These are phyloP conservation scores for Komagataella ulmi DNA, from an alignment of 805 yeast species.

Conservation along the genomic window DNA sequence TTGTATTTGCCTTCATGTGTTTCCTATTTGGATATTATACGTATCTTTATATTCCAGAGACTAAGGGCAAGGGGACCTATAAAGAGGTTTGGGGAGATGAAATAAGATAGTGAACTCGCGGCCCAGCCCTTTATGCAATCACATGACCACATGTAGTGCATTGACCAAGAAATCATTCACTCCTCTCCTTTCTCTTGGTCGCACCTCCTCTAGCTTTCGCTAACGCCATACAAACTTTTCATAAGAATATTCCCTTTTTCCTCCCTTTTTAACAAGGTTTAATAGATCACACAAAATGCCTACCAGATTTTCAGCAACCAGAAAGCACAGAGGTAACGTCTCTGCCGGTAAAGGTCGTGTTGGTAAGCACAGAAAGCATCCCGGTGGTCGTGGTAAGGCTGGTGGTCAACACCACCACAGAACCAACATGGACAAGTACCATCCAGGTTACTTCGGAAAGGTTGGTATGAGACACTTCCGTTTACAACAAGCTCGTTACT, in stretches of 20 bases:
- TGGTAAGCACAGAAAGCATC: constrained; percentile 99
- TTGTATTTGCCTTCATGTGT: constrained; percentile 53
- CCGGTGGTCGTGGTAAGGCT: constrained; percentile 99
- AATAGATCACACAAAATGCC: constrained; percentile 52
- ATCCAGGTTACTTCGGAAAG: constrained; percentile 99
- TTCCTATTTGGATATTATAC: constrained; percentile 34
- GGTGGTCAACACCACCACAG: constrained; percentile 99
- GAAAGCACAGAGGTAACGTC: constrained; percentile 99
- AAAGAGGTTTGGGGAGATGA: constrained; percentile 50
- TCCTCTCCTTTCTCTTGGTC: not conserved
- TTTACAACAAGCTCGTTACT: constrained; percentile 86
- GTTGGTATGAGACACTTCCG: constrained; percentile 99
- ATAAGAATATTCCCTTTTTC: not conserved
- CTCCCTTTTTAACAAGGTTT: not conserved
- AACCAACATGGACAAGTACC: constrained; percentile 99
- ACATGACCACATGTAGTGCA: not conserved
- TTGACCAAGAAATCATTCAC: not conserved
- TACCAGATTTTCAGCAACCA: constrained; percentile 97
- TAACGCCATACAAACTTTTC: not conserved
- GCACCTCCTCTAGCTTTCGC: not conserved
- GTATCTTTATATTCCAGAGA: constrained; percentile 49
- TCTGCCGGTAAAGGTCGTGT: constrained; percentile 99
- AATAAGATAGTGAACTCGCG: not conserved
- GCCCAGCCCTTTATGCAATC: not conserved
- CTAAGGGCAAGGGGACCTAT: constrained; percentile 50